Evolutionary conservation across 2,329 filamentous ascomycete genomes (phyloP), one percentile per base, ranked within the genome.

Genomic region (Cadophora luteo-olivacea): DNA sequence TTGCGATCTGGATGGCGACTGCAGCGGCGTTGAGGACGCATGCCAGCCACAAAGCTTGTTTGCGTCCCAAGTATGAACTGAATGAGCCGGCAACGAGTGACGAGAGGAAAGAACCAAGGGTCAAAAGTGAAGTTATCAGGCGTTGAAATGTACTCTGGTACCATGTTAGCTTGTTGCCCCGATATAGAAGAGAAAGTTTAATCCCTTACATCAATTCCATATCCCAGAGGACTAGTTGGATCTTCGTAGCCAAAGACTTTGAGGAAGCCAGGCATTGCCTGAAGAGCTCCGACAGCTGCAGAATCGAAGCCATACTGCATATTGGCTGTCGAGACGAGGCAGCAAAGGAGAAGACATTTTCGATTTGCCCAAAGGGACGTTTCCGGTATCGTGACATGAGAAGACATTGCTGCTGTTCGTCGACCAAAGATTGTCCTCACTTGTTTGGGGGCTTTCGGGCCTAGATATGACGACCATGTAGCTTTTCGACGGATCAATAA

Each of bases 251-350:
- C 84, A 72, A 84, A 86, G 0, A 86, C 83, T 62, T 79, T 78
- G 9, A 86, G 72, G 62, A 86, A 86, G 0, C 84, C 84, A 0
- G 84, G 84, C 83, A 85, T 85, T 3, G 83, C 83, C 71, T 84
- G 80, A 4, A 84, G 75, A 2, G 80, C 81, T 9, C 81, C 81
- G 0, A 86, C 78, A 8, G 81, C 80, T 2, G 82, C 80, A 12
- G 79, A 82, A 73, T 86, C 83, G 6, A 86, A 80, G 2, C 83
- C 84, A 74, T 86, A 86, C 72, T 86, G 83, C 79, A 85, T 67
- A n/a, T 69, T 67, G 12, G 65, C 65, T 19, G 49, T 69, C 52
- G 61, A 61, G 11, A 69, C 61, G 19, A 71, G 57, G 61, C 67
- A 71, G 33, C 69, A 71, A n/a, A 71, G 51, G 3, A 69, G 25